Evolutionary conservation across 306 rosid genomes (phyloP), one percentile per base, ranked within the genome.

Genomic region (Prunus mira): DNA sequence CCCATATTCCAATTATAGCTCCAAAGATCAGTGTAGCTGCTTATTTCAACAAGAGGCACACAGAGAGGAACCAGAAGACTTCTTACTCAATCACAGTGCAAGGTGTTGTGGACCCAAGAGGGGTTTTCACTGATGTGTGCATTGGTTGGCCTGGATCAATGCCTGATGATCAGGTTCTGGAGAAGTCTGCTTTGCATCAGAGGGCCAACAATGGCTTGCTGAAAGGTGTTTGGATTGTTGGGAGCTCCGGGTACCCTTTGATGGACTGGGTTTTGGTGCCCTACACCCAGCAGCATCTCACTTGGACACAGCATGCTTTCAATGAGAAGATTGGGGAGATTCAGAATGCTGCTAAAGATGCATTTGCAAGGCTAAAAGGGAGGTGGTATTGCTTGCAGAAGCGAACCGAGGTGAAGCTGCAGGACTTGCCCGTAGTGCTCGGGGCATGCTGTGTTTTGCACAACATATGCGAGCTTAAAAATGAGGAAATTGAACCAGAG

Each of bases 61-160:
- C 99, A 0, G 96, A 92, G 84, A 86, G 99, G 86, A 92, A 92
- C 52, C 93, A 90, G 77, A 96, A 92, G 71, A 88, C 93, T n/a
- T 92, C 93, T 2, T 96, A 96, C 41, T 91, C 98, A 3, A 93
- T 96, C 1, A 92, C 98, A 0, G 97, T 96, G 77, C 99, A 96
- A 58, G 99, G 98, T 12, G 98, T 91, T 3, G 97, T 88, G 5
- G 96, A 96, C 28, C 88, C 93, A 0, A 88, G 78, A 52, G 99
- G 99, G 7, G 87, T 88, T 1, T 96, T 92, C 15, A 86, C 93
- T 0, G 99, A 96, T 60, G 93, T 92, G 3, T 96, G 98, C 28
- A 91, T 92, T 22, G 99, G 99, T 0, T 96, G 99, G 99, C 98
- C 98, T 3, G 99, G 99, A 2, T 96, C 98, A 6, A 88, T 96